phyloP scores from a whole-genome alignment of 2,329 filamentous ascomycete species.

The Torrubiella hemipterigena region DNA sequence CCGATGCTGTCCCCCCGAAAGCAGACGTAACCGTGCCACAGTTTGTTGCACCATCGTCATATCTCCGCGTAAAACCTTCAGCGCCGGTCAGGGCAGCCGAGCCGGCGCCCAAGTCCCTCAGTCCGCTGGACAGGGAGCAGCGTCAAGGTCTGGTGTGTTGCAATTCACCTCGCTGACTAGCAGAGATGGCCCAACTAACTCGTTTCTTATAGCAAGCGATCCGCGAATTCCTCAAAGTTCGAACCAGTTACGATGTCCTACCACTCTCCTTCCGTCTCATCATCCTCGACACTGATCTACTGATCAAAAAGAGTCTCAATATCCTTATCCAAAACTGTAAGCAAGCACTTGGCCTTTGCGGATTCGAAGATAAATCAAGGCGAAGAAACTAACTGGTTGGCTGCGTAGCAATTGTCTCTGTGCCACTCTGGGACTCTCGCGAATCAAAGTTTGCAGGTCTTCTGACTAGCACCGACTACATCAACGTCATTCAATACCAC shows the following conservation, averaged over 20 bases:
- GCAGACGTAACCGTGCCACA: constrained; percentile 29
- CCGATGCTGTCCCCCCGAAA: constrained; percentile 6
- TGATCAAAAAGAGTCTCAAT: constrained; percentile 93
- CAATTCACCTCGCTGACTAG: constrained; percentile 2
- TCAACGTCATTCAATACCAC: constrained; percentile 98
- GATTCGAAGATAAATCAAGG: too few relatives aligned
- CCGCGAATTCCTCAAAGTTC: constrained; percentile 88
- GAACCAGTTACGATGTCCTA: constrained; percentile 95
- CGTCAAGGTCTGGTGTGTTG: constrained; percentile 61
- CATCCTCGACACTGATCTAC: constrained; percentile 84
- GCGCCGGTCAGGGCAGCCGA: constrained; percentile 17
- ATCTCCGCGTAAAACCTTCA: constrained; percentile 30
- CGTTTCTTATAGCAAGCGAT: constrained; percentile 58
- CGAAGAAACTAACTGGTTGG: constrained; percentile 10
- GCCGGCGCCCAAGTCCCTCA: constrained; percentile 32
- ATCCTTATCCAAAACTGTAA: constrained; percentile 92
- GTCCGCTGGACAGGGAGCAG: constrained; percentile 62
- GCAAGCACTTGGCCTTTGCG: constrained; percentile 10
- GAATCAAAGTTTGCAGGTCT: constrained; percentile 88
- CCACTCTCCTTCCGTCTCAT: constrained; percentile 93
- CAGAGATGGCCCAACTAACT: too few relatives aligned
- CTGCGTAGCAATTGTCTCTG: constrained; percentile 81
- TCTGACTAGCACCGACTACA: constrained; percentile 91
- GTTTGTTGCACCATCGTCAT: constrained; percentile 49
- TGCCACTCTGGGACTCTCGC: constrained; percentile 91